phyloP scores from a whole-genome alignment of 2,329 filamentous ascomycete genomes.

The Geosmithia morbida region DNA sequence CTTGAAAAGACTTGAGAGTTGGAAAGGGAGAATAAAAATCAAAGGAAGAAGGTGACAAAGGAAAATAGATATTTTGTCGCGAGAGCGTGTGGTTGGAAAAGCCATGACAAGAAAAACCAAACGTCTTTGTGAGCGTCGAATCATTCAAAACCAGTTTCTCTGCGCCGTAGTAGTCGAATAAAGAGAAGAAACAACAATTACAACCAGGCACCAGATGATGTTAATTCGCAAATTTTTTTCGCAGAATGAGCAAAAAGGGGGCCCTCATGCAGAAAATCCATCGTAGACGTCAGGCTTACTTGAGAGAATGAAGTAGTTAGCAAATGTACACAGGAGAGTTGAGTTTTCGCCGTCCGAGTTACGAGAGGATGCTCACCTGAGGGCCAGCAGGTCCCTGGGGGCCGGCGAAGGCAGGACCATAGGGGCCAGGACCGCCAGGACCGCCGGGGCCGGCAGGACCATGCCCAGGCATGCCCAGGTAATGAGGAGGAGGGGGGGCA shows the following conservation, averaged over 20 bases:
- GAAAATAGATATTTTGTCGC: background rate
- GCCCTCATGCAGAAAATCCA: background rate
- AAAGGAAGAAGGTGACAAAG: background rate
- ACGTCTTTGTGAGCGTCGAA: background rate
- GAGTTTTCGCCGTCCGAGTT: constrained; percentile 5
- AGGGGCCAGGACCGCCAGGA: constrained; percentile 27
- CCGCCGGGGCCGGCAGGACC: constrained; percentile 28
- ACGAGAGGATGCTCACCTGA: constrained; percentile 9
- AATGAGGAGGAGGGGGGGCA: constrained; percentile 54
- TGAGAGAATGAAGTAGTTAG: constrained; percentile 14
- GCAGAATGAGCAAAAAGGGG: background rate
- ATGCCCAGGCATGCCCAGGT: constrained; percentile 32
- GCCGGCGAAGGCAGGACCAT: constrained; percentile 6
- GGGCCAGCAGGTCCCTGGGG: constrained; percentile 22
- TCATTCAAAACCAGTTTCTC: background rate
- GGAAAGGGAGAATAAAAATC: too few species aligned
- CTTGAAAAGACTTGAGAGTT: too few species aligned
- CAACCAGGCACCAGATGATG: background rate
- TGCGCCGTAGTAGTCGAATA: background rate
- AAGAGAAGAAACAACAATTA: background rate
- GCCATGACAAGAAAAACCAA: too few species aligned
- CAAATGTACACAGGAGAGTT: background rate
- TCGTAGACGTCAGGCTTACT: constrained; percentile 12
- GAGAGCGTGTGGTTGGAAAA: background rate
- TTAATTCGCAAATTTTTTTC: background rate